phyloP scores from a whole-genome alignment of 306 rosid species.

The Elaeagnus macrophylla region DNA sequence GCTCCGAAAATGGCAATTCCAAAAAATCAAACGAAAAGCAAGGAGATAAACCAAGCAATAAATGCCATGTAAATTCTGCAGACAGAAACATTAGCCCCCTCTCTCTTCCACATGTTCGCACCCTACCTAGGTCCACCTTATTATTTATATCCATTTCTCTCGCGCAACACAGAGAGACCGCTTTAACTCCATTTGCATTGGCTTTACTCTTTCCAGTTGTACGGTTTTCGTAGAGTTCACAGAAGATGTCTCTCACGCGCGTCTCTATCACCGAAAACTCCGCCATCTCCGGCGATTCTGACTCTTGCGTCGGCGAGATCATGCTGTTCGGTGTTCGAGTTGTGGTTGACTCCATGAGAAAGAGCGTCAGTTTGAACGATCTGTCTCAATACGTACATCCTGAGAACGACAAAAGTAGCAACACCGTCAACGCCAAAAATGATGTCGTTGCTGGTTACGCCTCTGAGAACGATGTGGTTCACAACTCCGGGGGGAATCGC shows the following conservation, averaged over 20 bases:
- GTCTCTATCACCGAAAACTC: conserved; percentile 21
- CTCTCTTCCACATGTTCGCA: conserved; percentile 18
- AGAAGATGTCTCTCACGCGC: conserved; percentile 28
- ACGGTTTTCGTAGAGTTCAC: conserved; percentile 11
- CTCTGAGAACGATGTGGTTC: conserved; percentile 80
- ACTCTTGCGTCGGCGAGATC: conserved; percentile 45
- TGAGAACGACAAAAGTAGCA: conserved; percentile 17
- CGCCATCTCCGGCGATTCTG: conserved; percentile 16
- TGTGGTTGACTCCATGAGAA: conserved; percentile 92
- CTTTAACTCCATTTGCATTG: neutral
- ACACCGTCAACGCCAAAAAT: conserved; percentile 31
- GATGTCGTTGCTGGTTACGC: conserved; percentile 49
- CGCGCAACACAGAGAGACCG: conserved; percentile 7
- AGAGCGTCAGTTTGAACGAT: conserved; percentile 90
- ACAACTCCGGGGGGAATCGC: conserved; percentile 52
- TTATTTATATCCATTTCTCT: conserved; percentile 21
- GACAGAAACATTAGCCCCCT: conserved; percentile 1
- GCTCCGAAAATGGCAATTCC: no score
- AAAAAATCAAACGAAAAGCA: neutral
- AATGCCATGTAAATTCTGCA: conserved; percentile 16
- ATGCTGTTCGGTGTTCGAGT: conserved; percentile 90
- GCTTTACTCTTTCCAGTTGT: neutral
- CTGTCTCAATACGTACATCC: conserved; percentile 88
- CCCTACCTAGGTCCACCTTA: conserved; percentile 16
- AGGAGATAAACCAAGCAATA: conserved; percentile 6